Evolutionary conservation across 176 grass and related monocot species (phyloP), one percentile per base, ranked within the genome.

Genomic region (Triticum dicoccoides): DNA sequence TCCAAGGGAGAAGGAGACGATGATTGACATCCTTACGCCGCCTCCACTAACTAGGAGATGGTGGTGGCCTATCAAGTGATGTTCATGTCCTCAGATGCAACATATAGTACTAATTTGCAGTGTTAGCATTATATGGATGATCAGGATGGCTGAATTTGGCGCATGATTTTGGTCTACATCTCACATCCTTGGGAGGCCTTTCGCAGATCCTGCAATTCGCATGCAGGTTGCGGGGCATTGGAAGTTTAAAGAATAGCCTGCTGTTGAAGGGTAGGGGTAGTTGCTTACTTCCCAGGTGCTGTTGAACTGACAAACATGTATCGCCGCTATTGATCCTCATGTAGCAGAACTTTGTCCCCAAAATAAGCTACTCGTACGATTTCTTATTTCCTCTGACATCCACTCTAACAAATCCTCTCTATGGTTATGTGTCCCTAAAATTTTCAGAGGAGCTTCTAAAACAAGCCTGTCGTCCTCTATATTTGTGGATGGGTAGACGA

Each of bases 1-100:
- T 62, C 85, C 87, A 2, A 98, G 59, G 30, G 96, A 98, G 84
- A 96, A 98, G 87, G 76, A 98, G 74, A 83, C 86, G 17, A 96
- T 96, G 93, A 68, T 92, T 2, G 92, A 92, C 6, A 84, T 96
- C 44, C 90, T 94, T 37, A 96, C 84, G 21, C 93, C 92, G 6
- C 96, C 92, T 15, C 91, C 84, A 11, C 70, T 81, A 37, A 71
- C 84, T 11, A 76, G 70, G 44, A 75, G 44, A 12, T 45, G 44
- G 44, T 12, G 44, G 44, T 45, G 44, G 44, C 3, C 10, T 45
- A 67, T 72, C n/a, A 79, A 88, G 58, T 93, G 66, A 89, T 80
- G 27, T 52, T 18, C 30, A 52, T 73, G 23, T 79, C 23, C 33
- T 83, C 4, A 2, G 14, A 18, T 54, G 2, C 2, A 54, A 17